These are phyloP conservation scores for Rickenella mellea DNA, from an alignment of 768 basidiomycete genomes.

Conservation along the genomic window DNA sequence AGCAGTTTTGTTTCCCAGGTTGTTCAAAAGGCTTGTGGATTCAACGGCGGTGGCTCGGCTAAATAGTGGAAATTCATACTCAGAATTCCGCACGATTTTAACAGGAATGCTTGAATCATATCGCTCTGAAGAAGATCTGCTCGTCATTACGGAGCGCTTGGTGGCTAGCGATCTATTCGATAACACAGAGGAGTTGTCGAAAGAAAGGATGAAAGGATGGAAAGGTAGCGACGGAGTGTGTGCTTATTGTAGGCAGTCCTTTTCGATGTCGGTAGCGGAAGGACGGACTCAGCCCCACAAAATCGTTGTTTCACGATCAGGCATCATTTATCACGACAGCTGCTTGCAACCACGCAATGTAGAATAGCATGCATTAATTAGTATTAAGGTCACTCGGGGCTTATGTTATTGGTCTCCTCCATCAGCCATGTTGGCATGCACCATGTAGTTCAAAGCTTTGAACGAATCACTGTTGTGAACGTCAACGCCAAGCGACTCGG, in stretches of 20 bases:
- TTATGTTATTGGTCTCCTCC: too few species aligned
- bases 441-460: conserved; percentile 47
- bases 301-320: not conserved
- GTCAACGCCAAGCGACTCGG: conserved; percentile 57
- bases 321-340: not conserved
- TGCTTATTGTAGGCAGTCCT: conserved; percentile 38
- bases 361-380: not conserved
- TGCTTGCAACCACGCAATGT: not conserved
- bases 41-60: conserved; percentile 42
- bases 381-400: too few species aligned
- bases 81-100: conserved; percentile 85
- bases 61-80: conserved; percentile 61
- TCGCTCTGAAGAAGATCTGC: conserved; percentile 82
- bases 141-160: conserved; percentile 74
- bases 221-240: conserved; percentile 40
- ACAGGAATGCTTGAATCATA: conserved; percentile 96
- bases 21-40: conserved; percentile 89
- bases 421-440: too few species aligned
- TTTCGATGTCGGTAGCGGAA: conserved; percentile 13
- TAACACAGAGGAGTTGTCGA: conserved; percentile 48
- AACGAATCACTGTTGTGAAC: conserved; percentile 43
- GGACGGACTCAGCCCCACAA: not conserved
- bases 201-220: conserved; percentile 58
- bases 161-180: conserved; percentile 77
- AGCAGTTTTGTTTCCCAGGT: conserved; percentile 78